phyloP scores from a whole-genome alignment of 495 filamentous ascomycete genomes.

The Trichocladium antarcticum region DNA sequence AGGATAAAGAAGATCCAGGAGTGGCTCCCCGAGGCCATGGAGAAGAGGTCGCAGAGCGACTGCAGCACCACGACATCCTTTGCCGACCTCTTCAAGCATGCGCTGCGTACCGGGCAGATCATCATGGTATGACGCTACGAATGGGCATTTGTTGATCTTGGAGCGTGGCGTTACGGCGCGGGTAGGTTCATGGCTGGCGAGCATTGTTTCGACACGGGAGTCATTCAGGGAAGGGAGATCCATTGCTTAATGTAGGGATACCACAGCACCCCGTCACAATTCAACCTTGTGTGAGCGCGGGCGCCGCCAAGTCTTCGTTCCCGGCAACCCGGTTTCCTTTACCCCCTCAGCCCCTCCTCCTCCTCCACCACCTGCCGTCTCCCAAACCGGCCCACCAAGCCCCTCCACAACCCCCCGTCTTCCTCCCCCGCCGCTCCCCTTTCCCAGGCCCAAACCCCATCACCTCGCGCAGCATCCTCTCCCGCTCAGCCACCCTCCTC shows the following conservation, averaged over 20 bases:
- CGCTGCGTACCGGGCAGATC: conserved; percentile 17
- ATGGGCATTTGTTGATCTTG: neutral
- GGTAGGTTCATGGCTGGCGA: neutral
- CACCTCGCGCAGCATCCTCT: neutral
- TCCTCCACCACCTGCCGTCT: conserved; percentile 4
- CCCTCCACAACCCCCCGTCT: conserved; percentile 10
- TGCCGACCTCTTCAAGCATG: conserved; percentile 30
- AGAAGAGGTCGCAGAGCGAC: conserved; percentile 42
- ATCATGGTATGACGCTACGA: conserved; percentile 5
- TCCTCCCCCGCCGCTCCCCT: neutral
- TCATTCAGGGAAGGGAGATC: too few species aligned
- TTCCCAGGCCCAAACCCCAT: neutral
- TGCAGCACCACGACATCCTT: conserved; percentile 33
- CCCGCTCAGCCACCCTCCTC: conserved; percentile 6
- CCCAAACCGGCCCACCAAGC: conserved; percentile 3
- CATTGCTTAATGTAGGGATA: too few species aligned
- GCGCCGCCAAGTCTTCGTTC: too few species aligned
- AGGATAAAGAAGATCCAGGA: conserved; percentile 59
- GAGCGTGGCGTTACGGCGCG: conserved; percentile 1
- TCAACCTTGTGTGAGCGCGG: too few species aligned
- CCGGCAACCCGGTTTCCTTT: neutral
- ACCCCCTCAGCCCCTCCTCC: neutral
- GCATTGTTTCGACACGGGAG: too few species aligned
- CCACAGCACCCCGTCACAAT: too few species aligned
- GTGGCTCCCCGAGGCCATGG: conserved; percentile 51